These are phyloP conservation scores for Fraxinus floribunda DNA, from an alignment of 305 asterid genomes.

Conservation along the genomic window DNA sequence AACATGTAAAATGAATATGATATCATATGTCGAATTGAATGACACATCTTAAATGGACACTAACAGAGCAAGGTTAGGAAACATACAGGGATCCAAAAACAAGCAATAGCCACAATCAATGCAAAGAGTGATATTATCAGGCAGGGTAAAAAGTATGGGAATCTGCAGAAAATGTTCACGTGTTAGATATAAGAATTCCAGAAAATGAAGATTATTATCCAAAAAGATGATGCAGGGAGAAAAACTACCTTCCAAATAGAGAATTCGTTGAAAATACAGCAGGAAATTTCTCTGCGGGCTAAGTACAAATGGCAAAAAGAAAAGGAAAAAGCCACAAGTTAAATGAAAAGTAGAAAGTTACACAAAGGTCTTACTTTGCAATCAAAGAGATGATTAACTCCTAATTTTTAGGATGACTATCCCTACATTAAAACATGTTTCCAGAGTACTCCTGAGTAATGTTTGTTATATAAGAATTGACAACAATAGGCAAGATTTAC, in stretches of 20 bases:
- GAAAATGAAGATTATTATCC: not conserved
- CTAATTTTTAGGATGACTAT: not conserved
- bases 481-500: not conserved
- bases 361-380: not conserved
- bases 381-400: not conserved
- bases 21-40: not conserved
- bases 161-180: conserved; percentile 43
- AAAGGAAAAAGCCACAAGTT: conserved; percentile 8
- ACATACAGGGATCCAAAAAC: conserved; percentile 80
- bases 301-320: conserved; percentile 21
- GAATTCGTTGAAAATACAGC: conserved; percentile 63
- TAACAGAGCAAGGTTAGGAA: not conserved
- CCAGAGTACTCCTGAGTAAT: not conserved
- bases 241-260: conserved; percentile 60
- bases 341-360: not conserved
- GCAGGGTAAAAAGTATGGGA: conserved; percentile 92
- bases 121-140: conserved; percentile 56
- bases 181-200: conserved; percentile 9
- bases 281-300: conserved; percentile 96
- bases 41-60: conserved; percentile 1
- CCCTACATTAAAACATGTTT: not conserved
- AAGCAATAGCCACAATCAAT: conserved; percentile 43
- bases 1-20: not conserved
- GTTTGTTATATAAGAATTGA: not conserved
- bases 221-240: not conserved